Base-by-base conservation (phyloP, 352 stramenopile species). In the Globisporangium yorkense region DNA sequence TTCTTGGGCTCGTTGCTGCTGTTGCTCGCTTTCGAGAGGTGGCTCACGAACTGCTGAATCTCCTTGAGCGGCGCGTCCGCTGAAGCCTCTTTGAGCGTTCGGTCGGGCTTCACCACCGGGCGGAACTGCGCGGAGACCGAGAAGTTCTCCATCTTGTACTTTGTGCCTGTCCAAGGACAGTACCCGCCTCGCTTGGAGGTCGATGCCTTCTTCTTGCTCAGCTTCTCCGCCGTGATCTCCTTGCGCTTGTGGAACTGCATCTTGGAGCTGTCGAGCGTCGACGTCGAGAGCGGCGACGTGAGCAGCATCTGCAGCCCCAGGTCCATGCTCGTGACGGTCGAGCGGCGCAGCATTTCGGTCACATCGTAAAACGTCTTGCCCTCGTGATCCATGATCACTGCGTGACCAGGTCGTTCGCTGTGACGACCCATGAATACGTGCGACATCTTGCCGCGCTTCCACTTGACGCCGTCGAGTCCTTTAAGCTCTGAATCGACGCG, bases 111-210 rank as follows among this genome's bases (percentile, higher is more conserved):
- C 29, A 85, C 68, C 12, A 75, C 62, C 0, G 72, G 74, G 13
- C 81, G 70, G 37, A 89, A 87, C 31, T 82, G 64, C 13, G 80
- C 77, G 27, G 77, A 59, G 44, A 85, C 75, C 0, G 69, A 66
- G 31, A 91, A 80, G 49, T 89, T 84, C 53, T 83, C 72, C 75
- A 91, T 91, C 49, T 76, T 76, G 72, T 91, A 91, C 40, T 80
- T 88, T 29, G 71, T 81, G 51, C 80, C 80, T 5, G 75, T 68
- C 78, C 78, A 91, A 15, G 76, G 75, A 65, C 72, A 87, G 18
- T 56, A 68, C 10, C 73, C 67, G 44, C 46, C 60, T 16, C 57
- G 46, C 21, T 45, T 62, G 16, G 43, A 48, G 7, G 37, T 18
- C 12, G 31, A 33, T 9, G 31, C 8, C 15, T 27, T 45, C 48